A percentile compares a stretch with the other conserved stretches of the same genome.
phyloP scores from a whole-genome alignment of 306 rosid species.

The Acacia melanoxylon region DNA sequence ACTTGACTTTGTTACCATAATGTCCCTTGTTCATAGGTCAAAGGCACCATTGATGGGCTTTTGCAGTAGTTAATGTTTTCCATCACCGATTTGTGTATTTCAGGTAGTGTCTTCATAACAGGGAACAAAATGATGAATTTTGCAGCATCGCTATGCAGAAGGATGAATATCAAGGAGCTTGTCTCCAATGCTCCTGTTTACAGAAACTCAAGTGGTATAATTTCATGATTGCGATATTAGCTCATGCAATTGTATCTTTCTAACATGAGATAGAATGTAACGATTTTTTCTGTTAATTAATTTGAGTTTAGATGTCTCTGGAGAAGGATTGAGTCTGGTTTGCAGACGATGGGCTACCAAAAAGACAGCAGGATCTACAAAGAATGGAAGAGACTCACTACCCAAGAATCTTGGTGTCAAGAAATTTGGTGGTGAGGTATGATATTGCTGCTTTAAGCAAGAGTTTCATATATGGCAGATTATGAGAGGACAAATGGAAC shows the following conservation, averaged over 20 bases:
- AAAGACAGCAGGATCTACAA: constrained; percentile 83
- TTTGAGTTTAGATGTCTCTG: constrained; percentile 54
- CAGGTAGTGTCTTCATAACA: neutral
- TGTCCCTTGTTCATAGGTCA: neutral
- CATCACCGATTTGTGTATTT: neutral
- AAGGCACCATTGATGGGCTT: neutral
- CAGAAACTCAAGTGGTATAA: neutral
- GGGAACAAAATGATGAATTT: constrained; percentile 11
- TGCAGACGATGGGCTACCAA: constrained; percentile 93
- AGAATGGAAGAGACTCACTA: constrained; percentile 88
- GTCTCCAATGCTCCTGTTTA: constrained; percentile 2
- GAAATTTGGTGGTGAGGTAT: constrained; percentile 95
- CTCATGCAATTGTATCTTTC: constrained; percentile 7
- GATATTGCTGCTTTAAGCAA: constrained; percentile 28
- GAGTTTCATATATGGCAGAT: constrained; percentile 5
- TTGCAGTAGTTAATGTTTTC: neutral
- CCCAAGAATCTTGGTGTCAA: constrained; percentile 95
- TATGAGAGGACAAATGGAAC: constrained; percentile 1
- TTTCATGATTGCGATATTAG: neutral
- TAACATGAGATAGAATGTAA: constrained; percentile 13
- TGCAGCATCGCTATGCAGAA: constrained; percentile 7
- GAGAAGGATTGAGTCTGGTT: constrained; percentile 70
- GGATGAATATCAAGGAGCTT: neutral
- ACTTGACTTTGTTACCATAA: neutral
- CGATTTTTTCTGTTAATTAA: constrained; percentile 11